Evolutionary conservation across 768 basidiomycete species (phyloP).

Genomic region (Boletus huronensis): DNA sequence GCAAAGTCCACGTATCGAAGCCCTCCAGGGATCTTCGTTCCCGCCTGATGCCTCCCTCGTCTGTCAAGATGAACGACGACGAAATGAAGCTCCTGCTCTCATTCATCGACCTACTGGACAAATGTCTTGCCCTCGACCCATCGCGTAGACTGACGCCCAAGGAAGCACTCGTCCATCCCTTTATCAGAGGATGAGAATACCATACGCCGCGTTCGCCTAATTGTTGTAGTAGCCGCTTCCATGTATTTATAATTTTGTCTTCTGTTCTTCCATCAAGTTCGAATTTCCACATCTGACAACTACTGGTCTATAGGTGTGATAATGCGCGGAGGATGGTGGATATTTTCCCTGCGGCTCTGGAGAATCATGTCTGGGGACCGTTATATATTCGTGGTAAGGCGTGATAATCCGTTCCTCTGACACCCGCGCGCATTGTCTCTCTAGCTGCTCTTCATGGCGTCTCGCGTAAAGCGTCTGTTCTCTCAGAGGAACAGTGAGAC

Average conservation of each 20-base stretch:
- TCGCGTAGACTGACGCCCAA: slow-evolving; percentile 82
- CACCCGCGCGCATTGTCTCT: background rate
- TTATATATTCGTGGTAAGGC: slow-evolving; percentile 1
- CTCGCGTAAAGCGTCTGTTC: slow-evolving; percentile 13
- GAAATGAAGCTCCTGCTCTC: slow-evolving; percentile 74
- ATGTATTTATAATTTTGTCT: slow-evolving; percentile 26
- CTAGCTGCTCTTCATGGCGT: slow-evolving; percentile 11
- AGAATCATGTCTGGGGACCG: background rate
- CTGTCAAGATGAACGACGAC: slow-evolving; percentile 81
- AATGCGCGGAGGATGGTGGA: background rate
- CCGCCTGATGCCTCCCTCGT: slow-evolving; percentile 75
- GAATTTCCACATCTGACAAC: slow-evolving; percentile 11
- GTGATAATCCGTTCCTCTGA: background rate
- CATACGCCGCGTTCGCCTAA: slow-evolving; percentile 12
- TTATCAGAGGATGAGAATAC: slow-evolving; percentile 57
- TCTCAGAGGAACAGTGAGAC: slow-evolving; percentile 10
- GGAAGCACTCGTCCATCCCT: slow-evolving; percentile 85
- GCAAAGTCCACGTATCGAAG: slow-evolving; percentile 80
- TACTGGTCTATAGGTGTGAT: slow-evolving; percentile 8
- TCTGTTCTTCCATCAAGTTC: slow-evolving; percentile 2
- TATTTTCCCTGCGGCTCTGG: background rate
- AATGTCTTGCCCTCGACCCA: slow-evolving; percentile 85
- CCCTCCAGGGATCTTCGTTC: slow-evolving; percentile 77
- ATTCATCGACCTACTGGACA: slow-evolving; percentile 90
- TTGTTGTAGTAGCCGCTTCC: slow-evolving; percentile 13